A percentile compares a stretch with the other conserved stretches of the same genome.
Conservation (phyloP, 1,139 yeast genomes). For the Groenewaldozyma sp. region DNA sequence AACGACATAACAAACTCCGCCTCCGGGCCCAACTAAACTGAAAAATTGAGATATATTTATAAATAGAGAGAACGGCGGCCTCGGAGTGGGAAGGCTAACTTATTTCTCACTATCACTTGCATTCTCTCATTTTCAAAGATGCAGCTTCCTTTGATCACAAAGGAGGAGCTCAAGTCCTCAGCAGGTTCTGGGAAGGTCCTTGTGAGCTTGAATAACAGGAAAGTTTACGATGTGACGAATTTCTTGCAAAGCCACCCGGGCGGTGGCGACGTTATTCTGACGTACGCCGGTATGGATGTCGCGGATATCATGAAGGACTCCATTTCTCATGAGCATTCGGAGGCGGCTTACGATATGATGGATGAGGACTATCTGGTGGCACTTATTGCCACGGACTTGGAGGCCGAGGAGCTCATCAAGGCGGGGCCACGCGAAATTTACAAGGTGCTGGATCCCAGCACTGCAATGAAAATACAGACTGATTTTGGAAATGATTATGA, state of each 20-base stretch:
- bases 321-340: slow-evolving; percentile 66
- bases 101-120: no score
- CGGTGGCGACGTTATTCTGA: slow-evolving; percentile 65
- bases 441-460: slow-evolving; percentile 17
- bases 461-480: slow-evolving; percentile 59
- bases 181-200: slow-evolving; percentile 13
- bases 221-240: slow-evolving; percentile 71
- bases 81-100: no score
- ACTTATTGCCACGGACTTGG: slow-evolving; percentile 53
- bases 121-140: neutral
- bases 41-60: no score
- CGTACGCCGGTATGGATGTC: slow-evolving; percentile 77
- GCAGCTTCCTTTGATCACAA: slow-evolving; percentile 18
- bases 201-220: slow-evolving; percentile 64
- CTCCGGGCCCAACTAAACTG: no score
- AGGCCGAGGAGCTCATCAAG: slow-evolving; percentile 43
- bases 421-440: slow-evolving; percentile 2
- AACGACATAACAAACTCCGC: no score
- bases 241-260: slow-evolving; percentile 85
- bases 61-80: no score
- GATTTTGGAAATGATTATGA: slow-evolving; percentile 62
- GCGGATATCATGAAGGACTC: slow-evolving; percentile 69
- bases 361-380: slow-evolving; percentile 65
- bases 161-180: slow-evolving; percentile 14
- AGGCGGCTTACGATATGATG: slow-evolving; percentile 78